Percentiles rank a stretch among this genome's conserved stretches.
Conservation (phyloP, 2,329 filamentous ascomycete species). For the Colletotrichum cordylinicola region DNA sequence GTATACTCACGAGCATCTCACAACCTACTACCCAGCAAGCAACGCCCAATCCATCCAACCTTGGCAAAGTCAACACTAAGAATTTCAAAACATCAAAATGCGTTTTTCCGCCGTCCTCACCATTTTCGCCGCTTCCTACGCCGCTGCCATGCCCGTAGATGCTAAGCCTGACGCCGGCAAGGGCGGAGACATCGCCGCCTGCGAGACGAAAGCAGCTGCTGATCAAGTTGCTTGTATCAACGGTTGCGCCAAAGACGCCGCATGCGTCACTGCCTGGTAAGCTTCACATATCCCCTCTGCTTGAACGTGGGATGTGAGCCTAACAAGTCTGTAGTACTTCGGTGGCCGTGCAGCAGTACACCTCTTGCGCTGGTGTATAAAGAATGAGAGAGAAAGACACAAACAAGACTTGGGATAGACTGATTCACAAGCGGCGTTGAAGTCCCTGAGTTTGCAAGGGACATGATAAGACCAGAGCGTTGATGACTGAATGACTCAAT, state of each 20-base stretch:
- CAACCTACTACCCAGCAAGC: rapidly evolving
- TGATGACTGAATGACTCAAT: neutral
- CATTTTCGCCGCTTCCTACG: neutral
- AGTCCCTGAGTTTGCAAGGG: neutral
- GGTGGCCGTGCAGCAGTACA: neutral
- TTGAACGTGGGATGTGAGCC: neutral
- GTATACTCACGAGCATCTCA: rapidly evolving
- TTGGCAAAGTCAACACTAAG: neutral
- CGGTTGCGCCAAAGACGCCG: neutral
- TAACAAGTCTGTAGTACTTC: neutral
- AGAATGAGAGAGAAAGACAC: neutral
- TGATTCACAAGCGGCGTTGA: neutral
- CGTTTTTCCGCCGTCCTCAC: slow-evolving; percentile 29
- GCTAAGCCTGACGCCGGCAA: neutral
- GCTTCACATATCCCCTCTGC: neutral
- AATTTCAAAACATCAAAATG: slow-evolving; percentile 28
- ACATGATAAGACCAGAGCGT: neutral
- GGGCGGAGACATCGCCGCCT: neutral
- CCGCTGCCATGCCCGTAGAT: neutral
- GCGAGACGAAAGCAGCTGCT: neutral
- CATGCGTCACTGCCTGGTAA: neutral
- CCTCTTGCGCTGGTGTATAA: neutral
- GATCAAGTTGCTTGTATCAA: neutral
- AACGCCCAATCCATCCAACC: rapidly evolving
- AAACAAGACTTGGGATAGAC: neutral